phyloP scores from a whole-genome alignment of 2,329 filamentous ascomycete genomes.

The Incumbomyces lentus region DNA sequence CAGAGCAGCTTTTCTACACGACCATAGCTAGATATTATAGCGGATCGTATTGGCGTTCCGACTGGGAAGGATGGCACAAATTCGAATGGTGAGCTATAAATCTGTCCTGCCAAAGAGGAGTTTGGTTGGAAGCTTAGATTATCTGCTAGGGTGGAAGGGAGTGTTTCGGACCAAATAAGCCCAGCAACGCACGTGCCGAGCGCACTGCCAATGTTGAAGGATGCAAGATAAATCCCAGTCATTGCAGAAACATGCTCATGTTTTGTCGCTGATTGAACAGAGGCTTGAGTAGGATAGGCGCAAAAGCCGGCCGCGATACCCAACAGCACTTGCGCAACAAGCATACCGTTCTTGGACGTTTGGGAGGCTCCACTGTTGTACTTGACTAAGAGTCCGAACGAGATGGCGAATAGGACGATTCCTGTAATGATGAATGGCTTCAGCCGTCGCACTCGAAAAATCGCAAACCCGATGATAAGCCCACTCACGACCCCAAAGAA shows the following conservation, averaged over 20 bases:
- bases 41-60: slow-evolving; percentile 35
- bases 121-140: too few species aligned
- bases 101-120: too few species aligned
- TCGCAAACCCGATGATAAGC: slow-evolving; percentile 44
- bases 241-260: slow-evolving; percentile 51
- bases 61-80: slow-evolving; percentile 29
- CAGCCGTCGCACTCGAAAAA: slow-evolving; percentile 47
- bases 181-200: slow-evolving; percentile 34
- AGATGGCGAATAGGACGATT: slow-evolving; percentile 49
- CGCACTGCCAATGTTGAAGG: slow-evolving; percentile 35
- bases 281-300: slow-evolving; percentile 38
- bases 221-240: slow-evolving; percentile 37
- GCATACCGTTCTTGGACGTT: slow-evolving; percentile 43
- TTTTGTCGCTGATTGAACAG: slow-evolving; percentile 38
- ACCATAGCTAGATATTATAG: slow-evolving; percentile 35
- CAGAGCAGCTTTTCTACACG: slow-evolving; percentile 39
- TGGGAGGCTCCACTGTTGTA: slow-evolving; percentile 44
- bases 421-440: slow-evolving; percentile 52
- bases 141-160: slow-evolving; percentile 11
- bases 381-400: slow-evolving; percentile 52
- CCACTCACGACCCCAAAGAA: slow-evolving; percentile 48
- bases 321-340: slow-evolving; percentile 52
- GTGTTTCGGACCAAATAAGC: slow-evolving; percentile 35
- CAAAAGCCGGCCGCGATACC: slow-evolving; percentile 55
- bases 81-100: too few species aligned